Evolutionary conservation across 2,329 filamentous ascomycete genomes (phyloP), one percentile per base, ranked within the genome.

Genomic region (Fusarium oxysporum): DNA sequence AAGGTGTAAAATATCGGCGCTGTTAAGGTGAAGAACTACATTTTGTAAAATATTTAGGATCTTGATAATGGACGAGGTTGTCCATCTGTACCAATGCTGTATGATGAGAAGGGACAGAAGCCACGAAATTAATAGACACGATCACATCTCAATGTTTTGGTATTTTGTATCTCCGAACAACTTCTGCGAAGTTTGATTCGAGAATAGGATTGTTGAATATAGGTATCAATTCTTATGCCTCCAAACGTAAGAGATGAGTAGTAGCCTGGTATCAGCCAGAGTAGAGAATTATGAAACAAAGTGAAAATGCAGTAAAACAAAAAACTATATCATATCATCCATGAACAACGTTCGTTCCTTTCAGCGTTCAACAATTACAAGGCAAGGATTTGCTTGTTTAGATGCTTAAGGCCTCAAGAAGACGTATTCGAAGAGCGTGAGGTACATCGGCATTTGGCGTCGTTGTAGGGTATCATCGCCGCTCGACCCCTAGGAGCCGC

Each of bases 1-100:
- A 35, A 23, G 16, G 28, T 51, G 47, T 50, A 58, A 58, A 65
- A 65, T 28, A 53, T 35, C 45, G 61, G 45, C 30, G 50, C 56
- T 33, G 56, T 68, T 47, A 35, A 32, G 41, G 38, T 40, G 47
- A 68, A 55, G 47, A 62, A 65, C 54, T 73, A 76, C 53, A 64
- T 76, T 69, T 64, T 68, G 75, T 77, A 77, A 77, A 62, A 74
- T 74, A 65, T 56, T 28, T 55, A 55, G 57, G 60, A 73, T 70
- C 54, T 68, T 59, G 68, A 62, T 6, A 58, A 68, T 60, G 73
- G 37, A 59, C 47, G 60, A 54, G 51, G 61, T 61, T 65, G 60
- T 68, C 66, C 65, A 62, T 68, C 62, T 78, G 76, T 77, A 76
- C 65, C 72, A 77, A 78, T 50, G 68, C 45, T 78, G 68, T 78